A percentile compares a stretch with the other conserved stretches of the same genome.
Conservation (phyloP, 2,329 filamentous ascomycete genomes). For the Verticillium tricorpus region DNA sequence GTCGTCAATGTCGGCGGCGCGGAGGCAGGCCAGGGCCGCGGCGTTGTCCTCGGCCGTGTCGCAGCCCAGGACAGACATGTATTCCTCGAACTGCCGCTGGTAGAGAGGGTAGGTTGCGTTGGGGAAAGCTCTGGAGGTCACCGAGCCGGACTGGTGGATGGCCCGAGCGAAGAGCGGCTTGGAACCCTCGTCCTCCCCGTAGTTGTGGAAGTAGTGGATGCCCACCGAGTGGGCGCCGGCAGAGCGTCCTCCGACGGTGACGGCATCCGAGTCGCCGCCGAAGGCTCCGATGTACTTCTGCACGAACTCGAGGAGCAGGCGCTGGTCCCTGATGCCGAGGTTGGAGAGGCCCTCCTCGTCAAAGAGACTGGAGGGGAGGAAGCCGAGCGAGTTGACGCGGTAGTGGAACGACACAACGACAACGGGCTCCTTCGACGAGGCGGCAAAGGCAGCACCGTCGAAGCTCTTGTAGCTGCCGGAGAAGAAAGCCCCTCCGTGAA, state of each 20-base stretch:
- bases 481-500: slow-evolving; percentile 33
- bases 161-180: slow-evolving; percentile 27
- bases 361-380: slow-evolving; percentile 36
- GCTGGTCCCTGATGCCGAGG: slow-evolving; percentile 49
- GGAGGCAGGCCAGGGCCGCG: slow-evolving; percentile 32
- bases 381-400: slow-evolving; percentile 27
- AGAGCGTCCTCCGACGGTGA: slow-evolving; percentile 51
- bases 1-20: slow-evolving; percentile 25
- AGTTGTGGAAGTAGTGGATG: slow-evolving; percentile 33
- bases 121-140: slow-evolving; percentile 30
- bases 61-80: slow-evolving; percentile 23
- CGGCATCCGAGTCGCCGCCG: slow-evolving; percentile 45
- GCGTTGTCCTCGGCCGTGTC: slow-evolving; percentile 18
- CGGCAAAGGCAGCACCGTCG: slow-evolving; percentile 27
- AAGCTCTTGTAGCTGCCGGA: slow-evolving; percentile 26
- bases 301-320: slow-evolving; percentile 48
- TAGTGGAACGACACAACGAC: slow-evolving; percentile 41
- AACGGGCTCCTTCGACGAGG: slow-evolving; percentile 30
- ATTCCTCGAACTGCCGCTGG: slow-evolving; percentile 24
- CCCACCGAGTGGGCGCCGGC: slow-evolving; percentile 41
- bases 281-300: slow-evolving; percentile 47
- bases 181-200: slow-evolving; percentile 20
- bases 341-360: slow-evolving; percentile 38
- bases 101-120: slow-evolving; percentile 28
- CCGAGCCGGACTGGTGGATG: slow-evolving; percentile 31